Conservation (phyloP, 2,329 filamentous ascomycete genomes). For the Coleophoma eucalyptorum region DNA sequence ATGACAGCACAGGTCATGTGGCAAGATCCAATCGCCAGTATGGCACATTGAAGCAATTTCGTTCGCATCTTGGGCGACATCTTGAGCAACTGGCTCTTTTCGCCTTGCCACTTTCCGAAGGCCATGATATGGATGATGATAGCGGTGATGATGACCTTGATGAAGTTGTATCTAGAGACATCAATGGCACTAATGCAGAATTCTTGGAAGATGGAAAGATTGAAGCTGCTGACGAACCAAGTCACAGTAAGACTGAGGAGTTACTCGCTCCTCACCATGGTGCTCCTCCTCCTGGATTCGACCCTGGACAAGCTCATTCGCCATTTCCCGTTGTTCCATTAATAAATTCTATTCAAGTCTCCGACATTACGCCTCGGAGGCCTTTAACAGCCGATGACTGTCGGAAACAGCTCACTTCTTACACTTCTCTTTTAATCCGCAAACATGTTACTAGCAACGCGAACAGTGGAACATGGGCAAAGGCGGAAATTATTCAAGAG, state of each 20-base stretch:
- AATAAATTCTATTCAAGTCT: constrained; percentile 15
- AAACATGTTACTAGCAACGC: constrained; percentile 16
- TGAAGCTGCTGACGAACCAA: background rate
- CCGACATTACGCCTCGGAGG: constrained; percentile 16
- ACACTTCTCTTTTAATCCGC: constrained; percentile 17
- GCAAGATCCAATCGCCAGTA: constrained; percentile 4
- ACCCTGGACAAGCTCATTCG: too few species aligned
- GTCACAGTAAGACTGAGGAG: too few species aligned
- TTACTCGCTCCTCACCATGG: too few species aligned
- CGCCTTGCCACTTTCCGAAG: constrained; percentile 9
- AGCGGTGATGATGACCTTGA: background rate
- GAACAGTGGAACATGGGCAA: constrained; percentile 18
- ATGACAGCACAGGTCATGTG: background rate
- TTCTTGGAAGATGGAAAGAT: background rate
- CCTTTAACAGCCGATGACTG: constrained; percentile 16
- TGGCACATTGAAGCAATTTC: constrained; percentile 13
- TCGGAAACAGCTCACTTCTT: constrained; percentile 20
- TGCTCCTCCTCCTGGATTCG: too few species aligned
- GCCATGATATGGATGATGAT: constrained; percentile 1
- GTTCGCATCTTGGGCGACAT: constrained; percentile 18
- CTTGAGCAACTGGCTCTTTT: constrained; percentile 24
- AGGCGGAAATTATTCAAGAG: constrained; percentile 19
- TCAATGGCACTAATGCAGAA: background rate
- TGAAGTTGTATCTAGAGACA: background rate
- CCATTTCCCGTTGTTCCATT: too few species aligned